phyloP scores from a whole-genome alignment of 2,329 filamentous ascomycete species.

The Thelonectria rubi region DNA sequence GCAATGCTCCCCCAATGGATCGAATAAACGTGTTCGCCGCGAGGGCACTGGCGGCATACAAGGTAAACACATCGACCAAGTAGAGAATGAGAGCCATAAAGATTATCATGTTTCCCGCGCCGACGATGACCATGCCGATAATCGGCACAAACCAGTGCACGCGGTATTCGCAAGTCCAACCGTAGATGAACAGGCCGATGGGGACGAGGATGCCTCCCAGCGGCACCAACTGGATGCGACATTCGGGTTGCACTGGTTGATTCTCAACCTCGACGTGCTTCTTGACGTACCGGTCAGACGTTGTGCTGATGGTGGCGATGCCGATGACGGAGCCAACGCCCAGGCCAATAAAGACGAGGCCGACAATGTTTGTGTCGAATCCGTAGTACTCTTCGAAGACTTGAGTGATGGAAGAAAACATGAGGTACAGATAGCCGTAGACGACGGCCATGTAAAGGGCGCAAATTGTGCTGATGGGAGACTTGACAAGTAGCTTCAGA shows the following conservation, averaged over 20 bases:
- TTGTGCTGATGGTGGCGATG: slow-evolving; percentile 47
- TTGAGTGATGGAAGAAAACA: slow-evolving; percentile 51
- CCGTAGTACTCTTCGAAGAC: slow-evolving; percentile 56
- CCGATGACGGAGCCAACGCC: slow-evolving; percentile 58
- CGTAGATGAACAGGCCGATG: slow-evolving; percentile 59
- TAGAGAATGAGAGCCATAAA: slow-evolving; percentile 64
- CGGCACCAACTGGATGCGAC: slow-evolving; percentile 54
- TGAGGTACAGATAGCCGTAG: slow-evolving; percentile 63
- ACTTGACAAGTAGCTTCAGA: slow-evolving; percentile 62
- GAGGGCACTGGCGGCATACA: slow-evolving; percentile 41
- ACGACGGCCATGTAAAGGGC: slow-evolving; percentile 63
- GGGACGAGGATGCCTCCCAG: slow-evolving; percentile 57
- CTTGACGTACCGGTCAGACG: slow-evolving; percentile 40
- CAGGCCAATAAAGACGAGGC: slow-evolving; percentile 59
- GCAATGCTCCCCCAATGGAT: slow-evolving; percentile 67
- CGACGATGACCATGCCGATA: slow-evolving; percentile 61
- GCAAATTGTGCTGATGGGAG: slow-evolving; percentile 59
- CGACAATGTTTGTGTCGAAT: slow-evolving; percentile 55
- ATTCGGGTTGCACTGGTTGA: slow-evolving; percentile 42
- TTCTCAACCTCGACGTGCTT: slow-evolving; percentile 27
- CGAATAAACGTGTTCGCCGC: slow-evolving; percentile 50
- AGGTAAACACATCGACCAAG: slow-evolving; percentile 54
- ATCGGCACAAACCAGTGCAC: slow-evolving; percentile 68
- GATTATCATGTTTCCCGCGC: slow-evolving; percentile 53
- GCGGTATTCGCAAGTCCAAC: slow-evolving; percentile 54